Evolutionary conservation across 208 protist genomes (phyloP), one percentile per base, ranked within the genome.

Genomic region (Trypanosoma conorhini): DNA sequence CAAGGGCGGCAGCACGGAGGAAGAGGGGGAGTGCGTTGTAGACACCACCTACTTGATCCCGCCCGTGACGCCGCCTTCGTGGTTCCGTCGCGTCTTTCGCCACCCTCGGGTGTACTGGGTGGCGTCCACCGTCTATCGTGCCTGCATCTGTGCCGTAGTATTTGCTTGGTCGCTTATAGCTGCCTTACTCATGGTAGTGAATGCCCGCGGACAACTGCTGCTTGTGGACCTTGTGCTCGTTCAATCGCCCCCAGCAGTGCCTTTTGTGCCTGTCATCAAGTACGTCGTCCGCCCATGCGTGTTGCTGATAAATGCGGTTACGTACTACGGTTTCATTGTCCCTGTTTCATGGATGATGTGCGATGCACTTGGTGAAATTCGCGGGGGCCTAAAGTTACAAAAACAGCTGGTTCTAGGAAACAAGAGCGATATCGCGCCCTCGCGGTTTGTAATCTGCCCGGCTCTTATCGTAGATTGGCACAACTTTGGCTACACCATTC

Each of bases 401-500:
- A 21, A 52, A 62, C 12, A 71, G 22, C 3, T 21, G 30, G 55
- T 46, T 24, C 10, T 19, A 21, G 21, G 26, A 17, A 22, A 28
- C 0, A 30, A 42, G 0, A 46, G 15, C 8, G 2, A 33, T 42
- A 57, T 28, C 3, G 0, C 33, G 21, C 8, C 22, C 15, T 44
- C 52, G 19, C 21, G 67, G 24, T 74, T 21, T 12, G 67, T 74
- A 1, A 59, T 79, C 55, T 73, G 74, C 50, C 90, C 90, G 24
- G 65, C 79, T 42, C 31, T 97, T 38, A 69, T 94, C 5, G 90
- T 98, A 46, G 94, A 98, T 70, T 97, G 89, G 90, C 94, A 98
- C 76, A 98, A 98, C 79, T 91, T 89, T 54, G 94, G 94, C 33
- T 92, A 90, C 75, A 97, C 89, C 13, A 88, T 98, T 48, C 75